Evolutionary conservation across 2,329 filamentous ascomycete species (phyloP).

Genomic region (Trichoderma sp.): DNA sequence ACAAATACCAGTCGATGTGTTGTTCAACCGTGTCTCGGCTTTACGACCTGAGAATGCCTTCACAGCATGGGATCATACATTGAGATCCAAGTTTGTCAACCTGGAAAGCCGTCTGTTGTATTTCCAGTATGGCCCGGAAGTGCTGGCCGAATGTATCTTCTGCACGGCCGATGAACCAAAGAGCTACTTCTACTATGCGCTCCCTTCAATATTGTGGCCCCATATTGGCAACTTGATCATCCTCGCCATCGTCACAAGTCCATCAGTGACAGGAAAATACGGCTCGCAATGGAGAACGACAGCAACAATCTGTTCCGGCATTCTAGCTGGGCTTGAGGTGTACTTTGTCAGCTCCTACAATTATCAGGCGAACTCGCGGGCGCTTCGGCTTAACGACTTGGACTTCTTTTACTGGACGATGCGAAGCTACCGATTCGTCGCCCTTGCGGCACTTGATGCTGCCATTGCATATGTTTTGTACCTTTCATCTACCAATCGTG

Average conservation of each 20-base stretch:
- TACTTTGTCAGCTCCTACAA: slow-evolving; percentile 66
- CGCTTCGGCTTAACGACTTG: slow-evolving; percentile 60
- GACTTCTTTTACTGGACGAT: slow-evolving; percentile 72
- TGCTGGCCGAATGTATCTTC: slow-evolving; percentile 75
- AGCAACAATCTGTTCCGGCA: slow-evolving; percentile 62
- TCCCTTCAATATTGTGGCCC: slow-evolving; percentile 70
- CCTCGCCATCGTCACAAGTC: slow-evolving; percentile 71
- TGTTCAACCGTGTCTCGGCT: slow-evolving; percentile 71
- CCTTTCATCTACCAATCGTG: slow-evolving; percentile 75
- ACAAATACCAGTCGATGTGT: slow-evolving; percentile 77
- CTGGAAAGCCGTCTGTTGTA: slow-evolving; percentile 76
- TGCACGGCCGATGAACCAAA: slow-evolving; percentile 68
- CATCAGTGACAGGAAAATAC: slow-evolving; percentile 60
- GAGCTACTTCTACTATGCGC: slow-evolving; percentile 76
- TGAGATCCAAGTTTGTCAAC: slow-evolving; percentile 67
- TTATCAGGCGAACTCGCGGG: slow-evolving; percentile 61
- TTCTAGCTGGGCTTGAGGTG: slow-evolving; percentile 61
- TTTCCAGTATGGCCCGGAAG: slow-evolving; percentile 74
- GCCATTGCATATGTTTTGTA: slow-evolving; percentile 66
- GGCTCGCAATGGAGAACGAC: slow-evolving; percentile 67
- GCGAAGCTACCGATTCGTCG: slow-evolving; percentile 60
- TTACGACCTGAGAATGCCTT: slow-evolving; percentile 50
- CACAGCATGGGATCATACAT: slow-evolving; percentile 58
- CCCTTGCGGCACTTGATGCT: slow-evolving; percentile 64
- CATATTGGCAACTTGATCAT: slow-evolving; percentile 76